phyloP scores from a whole-genome alignment of 768 basidiomycete genomes.

The Tricholoma hemisulphureum region DNA sequence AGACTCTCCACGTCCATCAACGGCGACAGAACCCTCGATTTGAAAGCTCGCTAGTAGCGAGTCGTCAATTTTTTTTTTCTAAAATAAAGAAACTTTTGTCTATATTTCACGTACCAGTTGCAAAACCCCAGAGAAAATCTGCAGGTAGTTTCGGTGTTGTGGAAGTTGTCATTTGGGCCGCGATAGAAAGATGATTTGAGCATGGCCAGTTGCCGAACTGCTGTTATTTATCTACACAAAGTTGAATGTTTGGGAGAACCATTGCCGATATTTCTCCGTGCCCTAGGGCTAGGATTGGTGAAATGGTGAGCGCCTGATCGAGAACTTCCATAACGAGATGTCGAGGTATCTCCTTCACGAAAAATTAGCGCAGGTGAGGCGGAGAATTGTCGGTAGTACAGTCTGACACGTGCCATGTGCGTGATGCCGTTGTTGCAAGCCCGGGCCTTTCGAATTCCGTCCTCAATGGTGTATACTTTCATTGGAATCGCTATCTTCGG shows the following conservation, averaged over 20 bases:
- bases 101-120: conserved; percentile 48
- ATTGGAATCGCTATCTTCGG: conserved; percentile 76
- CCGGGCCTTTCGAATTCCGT: no score
- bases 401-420: conserved; percentile 17
- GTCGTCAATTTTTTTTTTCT: no score
- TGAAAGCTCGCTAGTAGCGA: conserved; percentile 58
- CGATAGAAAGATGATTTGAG: conserved; percentile 27
- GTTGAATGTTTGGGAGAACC: no score
- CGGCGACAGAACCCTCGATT: conserved; percentile 65
- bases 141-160: conserved; percentile 45
- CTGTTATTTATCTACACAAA: conserved; percentile 39
- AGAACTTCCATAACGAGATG: no score
- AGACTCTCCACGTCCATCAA: conserved; percentile 62
- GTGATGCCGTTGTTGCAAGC: conserved; percentile 1
- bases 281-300: no score
- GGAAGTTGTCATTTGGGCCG: conserved; percentile 32
- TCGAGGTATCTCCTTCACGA: no score
- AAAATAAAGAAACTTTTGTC: no score
- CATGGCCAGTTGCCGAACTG: conserved; percentile 18
- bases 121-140: conserved; percentile 71
- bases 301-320: no score
- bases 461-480: no score
- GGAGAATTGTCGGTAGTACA: conserved; percentile 26
- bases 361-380: no score
- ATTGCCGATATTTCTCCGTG: no score